Base-by-base conservation (phyloP, 768 basidiomycete species). In the Melanogaster broomeanus region DNA sequence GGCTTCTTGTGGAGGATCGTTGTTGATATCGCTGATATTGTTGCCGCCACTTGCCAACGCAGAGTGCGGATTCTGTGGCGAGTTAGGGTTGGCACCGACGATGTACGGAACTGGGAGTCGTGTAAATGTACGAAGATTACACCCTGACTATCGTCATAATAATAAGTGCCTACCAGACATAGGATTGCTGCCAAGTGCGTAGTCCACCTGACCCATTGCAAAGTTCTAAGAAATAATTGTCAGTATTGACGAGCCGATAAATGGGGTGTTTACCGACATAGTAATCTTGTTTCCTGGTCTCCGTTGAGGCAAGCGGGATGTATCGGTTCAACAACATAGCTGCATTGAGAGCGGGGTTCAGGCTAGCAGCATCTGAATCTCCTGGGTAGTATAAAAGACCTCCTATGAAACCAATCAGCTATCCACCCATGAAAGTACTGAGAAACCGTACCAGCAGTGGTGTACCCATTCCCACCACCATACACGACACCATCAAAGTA, bases 51-150 rank as follows among this genome's bases (percentile, higher is more conserved):
- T 88, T 3, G 95, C 89, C 72, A 89, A 78, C 2, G 93, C 94
- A 6, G 89, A 91, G 64, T 96, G 93, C 1, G 94, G 94, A 66
- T 96, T 97, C 42, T 78, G 70, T 0, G 93, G 93, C 12, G 95
- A 88, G 65, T 96, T 95, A 1, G 93, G 91, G 69, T 96, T 92
- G 42, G 78, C 74, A 34, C 95, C 94, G 21, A 97, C 93, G 43
- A 97, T 70, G 66, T 97, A 98, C 10, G 61, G 60, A 22, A 38
- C 56, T 58, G 15, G 42, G 33, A 24, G 25, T 22, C n/a, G 15
- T 9, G 33, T 33, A 45, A 16, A 27, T 21, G 42, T 53, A 31
- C 60, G 39, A 19, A 12, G 12, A 6, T n/a, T 22, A 19, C 24
- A 51, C 13, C 11, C 11, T 19, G 48, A n/a, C 43, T 30, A 6